Evolutionary conservation across 2,329 filamentous ascomycete genomes (phyloP), one percentile per base, ranked within the genome.

Genomic region (Fusarium verticillioides): DNA sequence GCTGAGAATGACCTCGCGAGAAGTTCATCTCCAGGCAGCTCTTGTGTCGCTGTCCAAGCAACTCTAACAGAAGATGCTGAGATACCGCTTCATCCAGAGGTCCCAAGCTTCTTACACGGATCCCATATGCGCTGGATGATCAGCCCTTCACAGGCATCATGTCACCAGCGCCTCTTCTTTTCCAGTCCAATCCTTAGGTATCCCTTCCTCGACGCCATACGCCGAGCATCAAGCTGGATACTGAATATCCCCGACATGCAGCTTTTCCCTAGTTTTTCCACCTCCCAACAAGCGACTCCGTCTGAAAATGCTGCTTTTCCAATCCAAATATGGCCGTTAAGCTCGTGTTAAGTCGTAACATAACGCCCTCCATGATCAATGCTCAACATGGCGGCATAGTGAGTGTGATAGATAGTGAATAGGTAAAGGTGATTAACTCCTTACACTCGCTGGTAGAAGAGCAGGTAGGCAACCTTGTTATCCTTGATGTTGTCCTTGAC

Each of bases 401-500:
- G 67, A 74, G 54, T 68, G 63, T 66, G 43, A 56, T 65, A 69
- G 28, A 53, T 63, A 70, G 62, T 68, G 63, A 28, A 40, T 53
- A 54, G 44, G 42, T 23, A 47, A 54, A 54, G 63, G 34, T 54
- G 28, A 50, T 50, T 61, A 43, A 42, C 44, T 50, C 57, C 56
- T 79, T 75, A 89, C 69, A 96, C 89, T 78, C 90, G 91, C 85
- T 98, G 93, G 82, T 99, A 99, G 84, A 99, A 97, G 79, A 99
- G 85, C 75, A 99, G 90, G 83, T 99, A 99, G 8, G 96, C 96
- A 66, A 98, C 96, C 87, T 97, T 97, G 87, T 96, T 97, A 82
- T 98, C 96, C 83, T 94, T 94, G 79, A 93, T 88, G 74, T 84
- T 89, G 77, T 91, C 90, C 82, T 90, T 87, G 80, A 85, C 71